A percentile compares a stretch with the other conserved stretches of the same genome.
phyloP scores from a whole-genome alignment of 2,329 filamentous ascomycete species.

The Beauveria asiatica region DNA sequence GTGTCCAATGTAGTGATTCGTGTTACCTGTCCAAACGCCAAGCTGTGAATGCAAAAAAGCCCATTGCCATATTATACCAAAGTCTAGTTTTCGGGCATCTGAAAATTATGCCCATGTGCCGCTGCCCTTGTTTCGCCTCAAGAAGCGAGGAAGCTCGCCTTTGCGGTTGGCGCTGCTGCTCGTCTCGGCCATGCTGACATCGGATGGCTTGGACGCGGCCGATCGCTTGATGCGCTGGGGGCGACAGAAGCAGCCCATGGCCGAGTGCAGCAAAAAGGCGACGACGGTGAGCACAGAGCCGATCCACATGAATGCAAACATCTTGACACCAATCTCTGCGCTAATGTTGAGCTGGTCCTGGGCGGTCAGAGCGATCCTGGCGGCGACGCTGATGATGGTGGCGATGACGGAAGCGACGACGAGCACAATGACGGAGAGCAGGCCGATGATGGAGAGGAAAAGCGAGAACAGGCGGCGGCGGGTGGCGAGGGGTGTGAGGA shows the following conservation, averaged over 20 bases:
- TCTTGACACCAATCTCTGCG: constrained; percentile 59
- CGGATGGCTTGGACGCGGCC: constrained; percentile 2
- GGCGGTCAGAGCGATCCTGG: constrained; percentile 64
- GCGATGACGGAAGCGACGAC: constrained; percentile 65
- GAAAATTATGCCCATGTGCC: neutral
- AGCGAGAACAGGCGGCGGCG: constrained; percentile 55
- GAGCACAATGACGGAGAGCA: constrained; percentile 58
- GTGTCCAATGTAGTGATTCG: neutral
- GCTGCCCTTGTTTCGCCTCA: neutral
- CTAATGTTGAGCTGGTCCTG: constrained; percentile 69
- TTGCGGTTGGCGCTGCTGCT: neutral
- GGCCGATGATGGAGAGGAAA: constrained; percentile 59
- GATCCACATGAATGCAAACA: constrained; percentile 89
- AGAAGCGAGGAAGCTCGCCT: neutral
- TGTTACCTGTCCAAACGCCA: constrained; percentile 3
- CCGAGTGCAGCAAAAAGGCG: constrained; percentile 64
- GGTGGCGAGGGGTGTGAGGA: constrained; percentile 50
- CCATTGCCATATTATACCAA: neutral
- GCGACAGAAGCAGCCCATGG: constrained; percentile 68
- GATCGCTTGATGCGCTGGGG: constrained; percentile 16
- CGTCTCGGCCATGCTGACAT: constrained; percentile 1
- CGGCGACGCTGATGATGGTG: constrained; percentile 76
- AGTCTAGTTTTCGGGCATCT: neutral
- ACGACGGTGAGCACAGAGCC: constrained; percentile 58
- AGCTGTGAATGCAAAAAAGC: neutral